A percentile compares a stretch with the other conserved stretches of the same genome.
Conservation (phyloP, 176 grass and related monocot species). For the Aegilops longissima region DNA sequence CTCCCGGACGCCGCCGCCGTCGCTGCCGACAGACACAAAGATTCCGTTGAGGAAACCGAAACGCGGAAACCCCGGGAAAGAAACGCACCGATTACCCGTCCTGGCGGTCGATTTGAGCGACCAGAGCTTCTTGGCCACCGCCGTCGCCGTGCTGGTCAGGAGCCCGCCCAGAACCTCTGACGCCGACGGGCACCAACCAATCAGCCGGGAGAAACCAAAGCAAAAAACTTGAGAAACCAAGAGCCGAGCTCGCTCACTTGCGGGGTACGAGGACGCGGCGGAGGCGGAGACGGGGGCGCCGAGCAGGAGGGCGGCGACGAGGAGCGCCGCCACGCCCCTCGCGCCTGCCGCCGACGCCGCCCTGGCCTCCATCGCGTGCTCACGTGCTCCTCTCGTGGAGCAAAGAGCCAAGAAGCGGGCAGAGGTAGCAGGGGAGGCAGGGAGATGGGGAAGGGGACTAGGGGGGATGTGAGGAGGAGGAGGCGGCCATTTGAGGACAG, state of each 20-base stretch:
- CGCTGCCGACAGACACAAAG: conserved; percentile 23
- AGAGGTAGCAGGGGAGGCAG: not conserved
- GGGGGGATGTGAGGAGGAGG: not conserved
- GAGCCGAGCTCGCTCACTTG: conserved; percentile 57
- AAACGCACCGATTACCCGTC: conserved; percentile 46
- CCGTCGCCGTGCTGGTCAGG: conserved; percentile 59
- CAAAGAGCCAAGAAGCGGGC: not conserved
- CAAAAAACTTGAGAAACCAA: not conserved
- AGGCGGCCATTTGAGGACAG: conserved; percentile 44
- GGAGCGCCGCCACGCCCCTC: not conserved
- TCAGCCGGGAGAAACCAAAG: not conserved
- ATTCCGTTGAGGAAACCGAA: conserved; percentile 19
- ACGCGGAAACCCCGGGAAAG: conserved; percentile 6
- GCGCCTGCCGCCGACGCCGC: conserved; percentile 7
- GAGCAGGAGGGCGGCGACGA: conserved; percentile 37
- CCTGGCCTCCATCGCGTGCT: conserved; percentile 8
- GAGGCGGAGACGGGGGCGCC: conserved; percentile 29
- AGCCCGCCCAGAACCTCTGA: conserved; percentile 66
- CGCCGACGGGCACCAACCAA: not conserved
- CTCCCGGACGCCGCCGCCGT: conserved; percentile 43
- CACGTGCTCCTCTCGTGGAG: not conserved
- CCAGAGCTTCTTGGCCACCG: conserved; percentile 70
- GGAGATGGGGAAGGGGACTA: not conserved
- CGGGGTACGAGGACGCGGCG: conserved; percentile 56
- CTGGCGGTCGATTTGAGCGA: conserved; percentile 77